Evolutionary conservation across 208 protist genomes (phyloP).

Genomic region (Endotrypanum monterogeii): DNA sequence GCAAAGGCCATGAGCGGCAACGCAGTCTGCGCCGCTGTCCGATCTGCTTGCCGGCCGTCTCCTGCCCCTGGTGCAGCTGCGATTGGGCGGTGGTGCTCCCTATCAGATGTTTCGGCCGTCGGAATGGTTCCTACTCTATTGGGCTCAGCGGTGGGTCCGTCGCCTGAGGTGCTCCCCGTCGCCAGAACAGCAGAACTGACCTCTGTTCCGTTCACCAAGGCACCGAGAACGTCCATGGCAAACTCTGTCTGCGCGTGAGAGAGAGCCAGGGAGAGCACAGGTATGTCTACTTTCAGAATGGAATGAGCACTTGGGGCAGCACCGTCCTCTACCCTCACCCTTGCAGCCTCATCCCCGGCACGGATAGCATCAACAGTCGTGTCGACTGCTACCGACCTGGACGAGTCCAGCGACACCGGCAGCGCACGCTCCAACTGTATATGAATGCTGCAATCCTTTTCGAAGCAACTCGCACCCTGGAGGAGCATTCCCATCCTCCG

Average conservation of each 20-base stretch:
- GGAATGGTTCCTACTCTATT: background rate
- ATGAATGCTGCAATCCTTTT: constrained; percentile 42
- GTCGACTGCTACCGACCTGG: background rate
- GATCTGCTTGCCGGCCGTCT: background rate
- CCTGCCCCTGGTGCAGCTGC: background rate
- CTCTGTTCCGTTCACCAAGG: constrained; percentile 34
- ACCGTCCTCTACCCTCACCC: constrained; percentile 3
- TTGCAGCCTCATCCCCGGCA: background rate
- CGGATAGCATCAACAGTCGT: background rate
- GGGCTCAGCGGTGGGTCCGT: background rate
- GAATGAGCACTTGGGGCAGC: constrained; percentile 4
- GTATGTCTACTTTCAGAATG: constrained; percentile 32
- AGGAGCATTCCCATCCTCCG: constrained; percentile 35
- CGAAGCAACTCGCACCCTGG: constrained; percentile 36
- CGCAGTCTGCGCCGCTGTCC: background rate
- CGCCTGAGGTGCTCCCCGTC: background rate
- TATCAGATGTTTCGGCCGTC: background rate
- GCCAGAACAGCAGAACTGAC: background rate
- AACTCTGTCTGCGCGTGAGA: constrained; percentile 56
- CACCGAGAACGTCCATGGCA: constrained; percentile 66
- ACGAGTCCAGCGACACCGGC: background rate
- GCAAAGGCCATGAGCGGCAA: background rate
- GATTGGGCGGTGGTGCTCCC: background rate
- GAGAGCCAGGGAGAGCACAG: constrained; percentile 32
- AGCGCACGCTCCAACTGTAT: constrained; percentile 34